Conservation (phyloP, 345 rosid species). For the Citrus australasica region DNA sequence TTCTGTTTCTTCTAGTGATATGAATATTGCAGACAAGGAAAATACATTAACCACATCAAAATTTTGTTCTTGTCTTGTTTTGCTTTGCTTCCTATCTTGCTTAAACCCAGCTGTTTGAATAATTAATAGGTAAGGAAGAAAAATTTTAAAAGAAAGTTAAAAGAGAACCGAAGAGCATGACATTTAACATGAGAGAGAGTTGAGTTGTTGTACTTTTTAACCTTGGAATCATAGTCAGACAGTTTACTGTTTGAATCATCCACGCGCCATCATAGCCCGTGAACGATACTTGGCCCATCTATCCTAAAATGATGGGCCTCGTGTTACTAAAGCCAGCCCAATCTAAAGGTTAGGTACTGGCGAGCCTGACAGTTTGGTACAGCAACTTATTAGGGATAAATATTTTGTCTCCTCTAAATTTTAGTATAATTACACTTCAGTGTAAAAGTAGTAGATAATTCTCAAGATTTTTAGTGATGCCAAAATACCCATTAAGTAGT, state of each 20-base stretch:
- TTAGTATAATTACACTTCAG: too few relatives aligned
- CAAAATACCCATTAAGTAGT: too few relatives aligned
- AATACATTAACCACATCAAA: slow-evolving; percentile 5
- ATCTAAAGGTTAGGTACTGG: too few relatives aligned
- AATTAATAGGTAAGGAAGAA: not conserved
- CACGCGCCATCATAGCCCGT: not conserved
- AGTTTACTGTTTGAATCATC: not conserved
- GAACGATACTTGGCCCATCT: not conserved
- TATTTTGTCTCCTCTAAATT: too few relatives aligned
- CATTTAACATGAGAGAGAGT: slow-evolving; percentile 4
- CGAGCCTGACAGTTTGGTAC: too few relatives aligned
- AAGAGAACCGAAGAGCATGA: not conserved
- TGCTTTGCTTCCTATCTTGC: slow-evolving; percentile 10
- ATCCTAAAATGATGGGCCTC: too few relatives aligned
- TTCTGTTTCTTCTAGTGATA: slow-evolving; percentile 15
- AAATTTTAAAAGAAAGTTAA: not conserved
- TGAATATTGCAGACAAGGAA: slow-evolving; percentile 15
- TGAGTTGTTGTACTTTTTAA: not conserved
- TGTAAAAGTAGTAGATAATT: too few relatives aligned
- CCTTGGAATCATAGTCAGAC: slow-evolving; percentile 7
- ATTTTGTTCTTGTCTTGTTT: not conserved
- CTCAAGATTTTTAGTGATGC: too few relatives aligned
- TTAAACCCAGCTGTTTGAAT: not conserved
- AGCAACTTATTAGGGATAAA: too few relatives aligned
- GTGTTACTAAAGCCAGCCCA: too few relatives aligned